Evolutionary conservation across 2,329 filamentous ascomycete species (phyloP), one percentile per base, ranked within the genome.

Genomic region (Periconia sp.): DNA sequence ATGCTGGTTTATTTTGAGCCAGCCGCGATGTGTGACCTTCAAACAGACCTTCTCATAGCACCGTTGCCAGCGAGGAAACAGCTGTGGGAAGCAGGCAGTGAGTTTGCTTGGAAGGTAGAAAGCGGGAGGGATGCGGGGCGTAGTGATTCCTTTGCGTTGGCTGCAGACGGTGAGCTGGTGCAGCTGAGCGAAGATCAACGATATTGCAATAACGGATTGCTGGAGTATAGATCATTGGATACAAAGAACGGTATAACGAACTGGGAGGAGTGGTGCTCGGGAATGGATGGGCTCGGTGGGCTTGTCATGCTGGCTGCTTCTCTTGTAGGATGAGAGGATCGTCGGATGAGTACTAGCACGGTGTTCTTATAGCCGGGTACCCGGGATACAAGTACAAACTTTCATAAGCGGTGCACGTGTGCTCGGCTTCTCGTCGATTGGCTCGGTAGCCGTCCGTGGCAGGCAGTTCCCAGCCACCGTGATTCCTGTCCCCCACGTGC

Each of bases 221-320:
- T 63, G 15, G 26, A 47, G 2, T 10, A 42, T 34, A 34, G 36
- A 32, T 39, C 49, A 5, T 32, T 50, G 19, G 48, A 29, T 29
- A 54, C 40, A 38, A 31, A 11, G 45, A 40, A 9, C 30, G 33
- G 12, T 16, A 51, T 17, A 35, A 63, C 46, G 17, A 63, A 57
- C 47, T 77, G 73, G 73, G 66, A 73, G 42, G 71, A 76, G 43
- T 77, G 73, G 74, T 76, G 72, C 40, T 61, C 67, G 4, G 72
- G 71, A 4, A 75, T 75, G 69, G 74, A 77, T 67, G 66, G 66
- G 21, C 56, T 78, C 49, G 74, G 74, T 11, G 68, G 65, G 3
- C 59, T 78, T 46, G 61, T 77, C 13, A 72, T 77, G 71, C 68
- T 77, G 57, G 70, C 71, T 59, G 73, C 74, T 56, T 72, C 69